A percentile compares a stretch with the other conserved stretches of the same genome.
Conservation (phyloP, 257 asterid genomes). For the Dorcoceras hygrometricum region DNA sequence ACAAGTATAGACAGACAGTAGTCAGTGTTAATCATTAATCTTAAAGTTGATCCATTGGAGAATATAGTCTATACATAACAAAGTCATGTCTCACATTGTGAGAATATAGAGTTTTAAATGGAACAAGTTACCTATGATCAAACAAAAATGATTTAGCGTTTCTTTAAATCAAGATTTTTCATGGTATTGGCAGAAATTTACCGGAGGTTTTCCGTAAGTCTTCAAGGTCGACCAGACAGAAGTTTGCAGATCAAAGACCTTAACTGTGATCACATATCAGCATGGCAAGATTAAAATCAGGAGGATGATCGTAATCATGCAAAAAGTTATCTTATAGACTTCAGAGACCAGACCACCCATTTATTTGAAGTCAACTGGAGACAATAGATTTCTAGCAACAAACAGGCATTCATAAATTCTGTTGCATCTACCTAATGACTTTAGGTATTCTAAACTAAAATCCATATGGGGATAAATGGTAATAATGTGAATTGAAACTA, state of each 20-base stretch:
- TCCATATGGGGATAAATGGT: not conserved
- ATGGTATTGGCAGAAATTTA: constrained; percentile 31
- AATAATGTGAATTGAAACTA: not conserved
- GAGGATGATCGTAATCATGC: constrained; percentile 6
- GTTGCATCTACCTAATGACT: constrained; percentile 14
- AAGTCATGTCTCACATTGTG: constrained; percentile 11
- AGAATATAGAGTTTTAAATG: too few species aligned
- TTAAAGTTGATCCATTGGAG: constrained; percentile 18
- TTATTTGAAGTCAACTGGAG: not conserved
- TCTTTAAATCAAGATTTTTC: constrained; percentile 6
- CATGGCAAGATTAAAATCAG: constrained; percentile 13
- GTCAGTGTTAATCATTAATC: not conserved
- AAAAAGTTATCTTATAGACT: not conserved
- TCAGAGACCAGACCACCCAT: constrained; percentile 11
- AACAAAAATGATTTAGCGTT: constrained; percentile 1
- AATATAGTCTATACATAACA: constrained; percentile 8
- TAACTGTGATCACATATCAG: constrained; percentile 53
- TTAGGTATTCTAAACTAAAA: not conserved
- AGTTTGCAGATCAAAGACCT: constrained; percentile 84
- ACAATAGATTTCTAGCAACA: constrained; percentile 9
- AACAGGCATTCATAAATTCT: not conserved
- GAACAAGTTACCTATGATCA: not conserved
- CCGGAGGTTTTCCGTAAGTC: constrained; percentile 98
- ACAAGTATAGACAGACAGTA: constrained; percentile 15
- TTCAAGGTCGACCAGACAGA: constrained; percentile 79